phyloP scores from a whole-genome alignment of 1,284 basidiomycete species.

The Leccinum variabile region DNA sequence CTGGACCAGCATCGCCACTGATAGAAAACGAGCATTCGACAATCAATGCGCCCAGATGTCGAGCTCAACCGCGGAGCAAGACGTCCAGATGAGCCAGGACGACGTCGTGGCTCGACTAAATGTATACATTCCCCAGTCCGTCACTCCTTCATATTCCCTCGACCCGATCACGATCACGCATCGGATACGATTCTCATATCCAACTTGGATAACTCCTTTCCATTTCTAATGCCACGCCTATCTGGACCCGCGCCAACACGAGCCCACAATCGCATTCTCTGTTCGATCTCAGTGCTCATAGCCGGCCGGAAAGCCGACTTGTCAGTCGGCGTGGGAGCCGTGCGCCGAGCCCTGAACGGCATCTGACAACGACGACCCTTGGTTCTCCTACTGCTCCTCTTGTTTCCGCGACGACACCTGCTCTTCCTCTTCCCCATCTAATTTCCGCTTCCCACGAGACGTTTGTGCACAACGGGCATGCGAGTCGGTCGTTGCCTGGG shows the following conservation, averaged over 20 bases:
- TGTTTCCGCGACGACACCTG: neutral
- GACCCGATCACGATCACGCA: conserved; percentile 77
- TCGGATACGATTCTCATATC: conserved; percentile 72
- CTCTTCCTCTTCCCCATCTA: neutral
- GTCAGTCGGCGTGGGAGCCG: conserved; percentile 49
- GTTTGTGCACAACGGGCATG: conserved; percentile 52
- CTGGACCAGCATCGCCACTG: neutral
- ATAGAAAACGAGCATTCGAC: neutral
- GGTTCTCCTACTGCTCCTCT: neutral
- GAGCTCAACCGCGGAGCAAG: conserved; percentile 13
- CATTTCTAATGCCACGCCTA: conserved; percentile 6
- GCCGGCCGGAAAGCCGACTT: conserved; percentile 39
- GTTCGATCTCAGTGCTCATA: conserved; percentile 24
- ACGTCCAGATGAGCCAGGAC: conserved; percentile 32
- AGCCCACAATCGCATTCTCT: conserved; percentile 19
- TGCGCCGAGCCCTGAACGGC: conserved; percentile 50
- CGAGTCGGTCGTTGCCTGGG: conserved; percentile 51
- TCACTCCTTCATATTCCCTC: conserved; percentile 63
- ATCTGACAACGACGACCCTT: conserved; percentile 21
- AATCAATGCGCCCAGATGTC: conserved; percentile 10
- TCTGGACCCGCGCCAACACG: conserved; percentile 1
- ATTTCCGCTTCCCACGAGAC: conserved; percentile 37
- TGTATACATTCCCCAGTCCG: conserved; percentile 48
- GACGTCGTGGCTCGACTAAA: conserved; percentile 52
- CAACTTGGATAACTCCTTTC: conserved; percentile 83